Percentiles rank a stretch among this genome's conserved stretches.
Evolutionary conservation across 257 asterid species (phyloP).

Genomic region (Jaltomata sinuosa): DNA sequence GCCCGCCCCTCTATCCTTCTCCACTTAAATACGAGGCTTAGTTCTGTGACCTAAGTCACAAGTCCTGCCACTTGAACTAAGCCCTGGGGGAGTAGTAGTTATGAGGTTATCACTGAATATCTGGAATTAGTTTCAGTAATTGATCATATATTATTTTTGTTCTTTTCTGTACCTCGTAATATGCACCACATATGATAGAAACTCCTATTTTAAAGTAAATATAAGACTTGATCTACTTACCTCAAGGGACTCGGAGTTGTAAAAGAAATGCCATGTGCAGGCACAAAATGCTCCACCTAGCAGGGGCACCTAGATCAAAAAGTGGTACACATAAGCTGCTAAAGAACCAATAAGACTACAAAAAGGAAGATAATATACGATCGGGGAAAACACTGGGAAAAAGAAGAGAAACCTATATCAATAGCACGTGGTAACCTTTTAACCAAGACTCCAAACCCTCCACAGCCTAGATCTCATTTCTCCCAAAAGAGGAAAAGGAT

Average conservation of each 20-base stretch:
- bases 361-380: background rate
- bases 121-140: background rate
- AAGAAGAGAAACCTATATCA: background rate
- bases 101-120: background rate
- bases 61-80: background rate
- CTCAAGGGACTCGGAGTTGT: conserved; percentile 92
- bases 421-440: background rate
- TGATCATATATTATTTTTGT: background rate
- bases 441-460: background rate
- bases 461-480: background rate
- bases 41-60: background rate
- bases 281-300: conserved; percentile 98
- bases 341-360: background rate
- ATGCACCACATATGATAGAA: background rate
- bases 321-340: background rate
- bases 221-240: conserved; percentile 19
- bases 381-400: background rate
- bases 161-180: background rate
- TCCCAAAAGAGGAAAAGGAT: background rate
- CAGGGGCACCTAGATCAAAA: conserved; percentile 59
- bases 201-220: background rate
- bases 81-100: background rate
- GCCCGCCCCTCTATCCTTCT: background rate
- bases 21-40: background rate
- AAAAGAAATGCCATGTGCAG: conserved; percentile 99